Conservation (phyloP, 2,329 filamentous ascomycete genomes). For the Fusarium sacchari region DNA sequence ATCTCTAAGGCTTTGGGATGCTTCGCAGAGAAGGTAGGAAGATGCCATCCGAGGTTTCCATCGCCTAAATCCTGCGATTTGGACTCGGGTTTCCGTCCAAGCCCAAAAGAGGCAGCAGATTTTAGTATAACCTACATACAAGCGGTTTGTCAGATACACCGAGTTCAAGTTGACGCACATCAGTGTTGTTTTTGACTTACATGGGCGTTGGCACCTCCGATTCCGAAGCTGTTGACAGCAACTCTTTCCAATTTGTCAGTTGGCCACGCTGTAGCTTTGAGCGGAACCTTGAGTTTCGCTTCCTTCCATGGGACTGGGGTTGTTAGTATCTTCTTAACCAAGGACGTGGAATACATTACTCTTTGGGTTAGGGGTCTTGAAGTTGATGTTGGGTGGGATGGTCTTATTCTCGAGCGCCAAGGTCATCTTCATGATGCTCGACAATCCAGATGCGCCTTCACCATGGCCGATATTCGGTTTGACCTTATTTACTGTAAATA, state of each 20-base stretch:
- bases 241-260: constrained; percentile 9
- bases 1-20: constrained; percentile 4
- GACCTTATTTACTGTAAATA: neutral
- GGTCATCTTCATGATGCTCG: constrained; percentile 9
- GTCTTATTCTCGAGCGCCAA: constrained; percentile 10
- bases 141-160: neutral
- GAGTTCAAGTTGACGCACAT: neutral
- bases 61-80: neutral
- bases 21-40: constrained; percentile 4
- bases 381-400: constrained; percentile 8
- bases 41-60: neutral
- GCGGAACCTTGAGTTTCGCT: constrained; percentile 9
- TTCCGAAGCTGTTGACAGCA: constrained; percentile 9
- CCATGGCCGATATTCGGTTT: constrained; percentile 5
- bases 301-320: constrained; percentile 1
- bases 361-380: constrained; percentile 6
- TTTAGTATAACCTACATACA: constrained; percentile 8
- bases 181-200: neutral
- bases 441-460: constrained; percentile 10
- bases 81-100: neutral
- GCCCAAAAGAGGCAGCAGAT: constrained; percentile 8
- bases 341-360: neutral
- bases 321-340: neutral
- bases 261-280: constrained; percentile 1
- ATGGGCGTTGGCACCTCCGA: constrained; percentile 7